These are phyloP conservation scores for Vanderwaltozyma verrucispora DNA, from an alignment of 805 yeast genomes.

Conservation along the genomic window DNA sequence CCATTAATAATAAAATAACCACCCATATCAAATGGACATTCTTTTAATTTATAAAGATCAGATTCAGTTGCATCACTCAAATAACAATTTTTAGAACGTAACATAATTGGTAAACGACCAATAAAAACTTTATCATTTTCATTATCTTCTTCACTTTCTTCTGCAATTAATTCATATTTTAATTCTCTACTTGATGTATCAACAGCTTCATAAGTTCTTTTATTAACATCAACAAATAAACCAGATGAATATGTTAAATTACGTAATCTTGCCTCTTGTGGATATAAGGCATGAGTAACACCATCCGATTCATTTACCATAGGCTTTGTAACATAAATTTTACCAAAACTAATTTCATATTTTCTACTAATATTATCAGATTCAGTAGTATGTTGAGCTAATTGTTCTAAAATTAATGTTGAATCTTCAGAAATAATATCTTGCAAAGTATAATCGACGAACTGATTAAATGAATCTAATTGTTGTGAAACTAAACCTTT, in stretches of 20 bases:
- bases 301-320: constrained; percentile 99
- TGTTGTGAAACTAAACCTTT: constrained; percentile 97
- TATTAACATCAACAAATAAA: constrained; percentile 89
- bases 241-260: constrained; percentile 95
- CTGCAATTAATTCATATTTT: constrained; percentile 43
- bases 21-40: constrained; percentile 99
- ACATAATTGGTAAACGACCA: constrained; percentile 97
- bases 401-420: constrained; percentile 88
- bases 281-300: constrained; percentile 96
- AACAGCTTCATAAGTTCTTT: constrained; percentile 73
- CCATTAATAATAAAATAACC: constrained; percentile 98
- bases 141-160: constrained; percentile 46
- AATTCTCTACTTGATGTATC: constrained; percentile 56
- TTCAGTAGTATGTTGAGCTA: constrained; percentile 93
- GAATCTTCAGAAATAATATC: constrained; percentile 95
- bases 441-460: constrained; percentile 92
- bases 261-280: constrained; percentile 96
- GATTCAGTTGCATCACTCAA: constrained; percentile 82
- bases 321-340: constrained; percentile 91
- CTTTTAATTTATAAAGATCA: constrained; percentile 90
- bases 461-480: constrained; percentile 95
- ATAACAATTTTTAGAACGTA: constrained; percentile 92
- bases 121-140: constrained; percentile 82
- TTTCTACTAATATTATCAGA: constrained; percentile 83
- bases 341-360: constrained; percentile 95